Evolutionary conservation across 2,329 filamentous ascomycete genomes (phyloP), one percentile per base, ranked within the genome.

Genomic region (Fusarium mexicanum): DNA sequence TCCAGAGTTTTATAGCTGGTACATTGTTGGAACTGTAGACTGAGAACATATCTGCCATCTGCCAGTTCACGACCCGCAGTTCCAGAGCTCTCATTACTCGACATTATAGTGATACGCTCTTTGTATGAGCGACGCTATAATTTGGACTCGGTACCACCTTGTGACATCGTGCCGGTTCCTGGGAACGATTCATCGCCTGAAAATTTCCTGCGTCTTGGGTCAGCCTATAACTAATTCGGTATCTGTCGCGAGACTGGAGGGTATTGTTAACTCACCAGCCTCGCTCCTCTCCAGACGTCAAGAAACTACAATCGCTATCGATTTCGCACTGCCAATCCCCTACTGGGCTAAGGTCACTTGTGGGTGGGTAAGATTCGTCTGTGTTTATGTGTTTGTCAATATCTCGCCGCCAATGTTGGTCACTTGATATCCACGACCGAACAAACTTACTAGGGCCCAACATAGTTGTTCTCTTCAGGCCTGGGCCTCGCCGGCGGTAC

Each of bases 291-390:
- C 96, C 96, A 62, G 89, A 88, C 61, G 87, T 90, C 75, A 98
- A 85, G 83, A 96, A 97, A 68, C 89, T 91, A 79, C 95, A 98
- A 81, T 98, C 94, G 22, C 94, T 94, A 84, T 98, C 96, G 61
- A 89, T 80, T 68, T 90, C 88, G 79, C 94, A 95, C 46, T 90
- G 87, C 96, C 96, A 99, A 35, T 92, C 92, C 43, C 94, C 94
- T 33, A 87, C 86, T 38, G 67, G 31, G 31, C 57, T 57, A 44
- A 58, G 41, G 41, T 70, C 60, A 43, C 60, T 71, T 64, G 66
- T 57, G 46, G 62, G 38, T 40, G 66, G 47, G 31, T 33, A 59
- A 51, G 68, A 64, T 64, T 67, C 53, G 53, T 60, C 67, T 67
- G 41, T 65, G 13, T 38, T 75, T 50, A 55, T 47, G 43, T 70